Evolutionary conservation across 352 stramenopile species (phyloP), one percentile per base, ranked within the genome.

Genomic region (Globisporangium nodosum): DNA sequence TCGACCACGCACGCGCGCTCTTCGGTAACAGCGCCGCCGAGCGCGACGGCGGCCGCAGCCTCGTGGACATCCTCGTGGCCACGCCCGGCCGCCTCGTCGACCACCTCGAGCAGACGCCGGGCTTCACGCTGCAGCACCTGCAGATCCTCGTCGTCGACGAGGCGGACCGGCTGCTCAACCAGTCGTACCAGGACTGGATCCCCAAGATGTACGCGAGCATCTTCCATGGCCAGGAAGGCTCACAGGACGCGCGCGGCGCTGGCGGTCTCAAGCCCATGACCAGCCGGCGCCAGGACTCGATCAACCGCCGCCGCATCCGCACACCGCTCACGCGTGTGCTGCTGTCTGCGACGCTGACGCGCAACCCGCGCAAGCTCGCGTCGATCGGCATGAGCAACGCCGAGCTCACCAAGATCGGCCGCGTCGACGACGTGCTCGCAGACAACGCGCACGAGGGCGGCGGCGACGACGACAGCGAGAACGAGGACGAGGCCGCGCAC

Each of bases 171-270:
- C 76, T 99, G 52, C 66, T 99, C 54, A 98, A 96, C 64, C 94
- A 99, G 76, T 92, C 85, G 53, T 99, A 99, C 73, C 94, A 99
- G 65, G 94, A 98, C 75, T 99, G 95, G 96, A 96, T 99, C 49
- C 65, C 78, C 13, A 93, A 96, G 68, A 87, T 99, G 24, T 92
- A 94, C 54, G 76, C 76, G 24, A 92, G 81, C 66, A 81, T 92
- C 49, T 94, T 90, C 58, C 78, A 80, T 49, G 76, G 74, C 15
- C 76, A 87, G 33, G 76, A 87, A 7, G 69, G 79, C 20, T 27
- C 42, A 13, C 3, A 15, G 3, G 65, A 20, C 43, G 43, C 18
- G 24, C 24, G 24, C 24, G 24, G 24, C 79, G 39, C 69, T 78
- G 1, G 53, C 35, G 15, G 45, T 27, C 20, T 56, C 5, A 11